Percentiles rank a stretch among this genome's conserved stretches.
Conservation (phyloP, 2,329 filamentous ascomycete species). For the Periconia sp. region DNA sequence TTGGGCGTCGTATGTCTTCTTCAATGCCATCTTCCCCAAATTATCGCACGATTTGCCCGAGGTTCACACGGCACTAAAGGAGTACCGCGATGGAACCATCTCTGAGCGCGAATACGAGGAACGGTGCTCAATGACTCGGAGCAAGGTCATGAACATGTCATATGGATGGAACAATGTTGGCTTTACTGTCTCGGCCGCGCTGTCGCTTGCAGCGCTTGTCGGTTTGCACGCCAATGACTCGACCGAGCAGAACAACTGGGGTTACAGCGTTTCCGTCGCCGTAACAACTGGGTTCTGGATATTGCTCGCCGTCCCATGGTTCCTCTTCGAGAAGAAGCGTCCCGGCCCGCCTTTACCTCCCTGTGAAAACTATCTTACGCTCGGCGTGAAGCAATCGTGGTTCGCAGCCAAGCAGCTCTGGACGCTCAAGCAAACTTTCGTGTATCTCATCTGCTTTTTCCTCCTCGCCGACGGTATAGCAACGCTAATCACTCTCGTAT, state of each 20-base stretch:
- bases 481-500: conserved; percentile 69
- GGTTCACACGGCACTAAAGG: conserved; percentile 55
- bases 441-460: conserved; percentile 66
- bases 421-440: conserved; percentile 65
- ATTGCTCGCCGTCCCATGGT: conserved; percentile 66
- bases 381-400: conserved; percentile 62
- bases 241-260: conserved; percentile 65
- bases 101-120: conserved; percentile 60
- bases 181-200: conserved; percentile 14
- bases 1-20: conserved; percentile 53
- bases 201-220: conserved; percentile 60
- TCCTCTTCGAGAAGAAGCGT: conserved; percentile 64
- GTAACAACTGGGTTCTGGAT: conserved; percentile 68
- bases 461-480: conserved; percentile 70
- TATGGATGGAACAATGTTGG: conserved; percentile 21
- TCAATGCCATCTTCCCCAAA: conserved; percentile 57
- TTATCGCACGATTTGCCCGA: conserved; percentile 57
- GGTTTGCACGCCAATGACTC: conserved; percentile 62
- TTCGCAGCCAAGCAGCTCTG: conserved; percentile 62
- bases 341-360: conserved; percentile 58
- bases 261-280: conserved; percentile 64
- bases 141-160: conserved; percentile 7
- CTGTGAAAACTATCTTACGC: conserved; percentile 55
- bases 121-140: conserved; percentile 1
- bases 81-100: conserved; percentile 52